Evolutionary conservation across 148 eudicot genomes (phyloP).

Genomic region (Vaccinium darrowii): DNA sequence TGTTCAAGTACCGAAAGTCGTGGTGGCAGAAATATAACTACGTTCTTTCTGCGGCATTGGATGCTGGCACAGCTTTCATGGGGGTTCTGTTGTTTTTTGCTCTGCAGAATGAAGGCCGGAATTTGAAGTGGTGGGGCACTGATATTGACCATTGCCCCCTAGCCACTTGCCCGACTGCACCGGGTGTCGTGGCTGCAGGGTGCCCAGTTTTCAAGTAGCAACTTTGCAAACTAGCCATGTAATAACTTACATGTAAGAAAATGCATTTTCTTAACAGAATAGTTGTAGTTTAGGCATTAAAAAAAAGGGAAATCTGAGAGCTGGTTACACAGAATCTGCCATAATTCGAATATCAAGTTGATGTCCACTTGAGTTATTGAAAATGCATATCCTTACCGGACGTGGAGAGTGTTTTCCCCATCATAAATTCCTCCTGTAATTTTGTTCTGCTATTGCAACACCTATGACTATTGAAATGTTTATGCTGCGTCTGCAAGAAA

Average conservation of each 20-base stretch:
- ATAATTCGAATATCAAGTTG: neutral
- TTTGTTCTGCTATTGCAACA: neutral
- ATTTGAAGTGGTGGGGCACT: slow-evolving; percentile 93
- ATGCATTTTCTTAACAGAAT: neutral
- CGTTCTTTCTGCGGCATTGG: slow-evolving; percentile 87
- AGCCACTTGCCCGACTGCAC: slow-evolving; percentile 90
- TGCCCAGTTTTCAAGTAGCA: slow-evolving; percentile 65
- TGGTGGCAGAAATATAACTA: slow-evolving; percentile 99
- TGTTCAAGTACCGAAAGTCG: slow-evolving; percentile 69
- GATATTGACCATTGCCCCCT: slow-evolving; percentile 85
- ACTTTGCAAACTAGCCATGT: too few species aligned
- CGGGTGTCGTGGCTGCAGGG: slow-evolving; percentile 61
- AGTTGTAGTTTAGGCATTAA: neutral
- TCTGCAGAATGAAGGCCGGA: slow-evolving; percentile 68
- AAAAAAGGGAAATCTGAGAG: neutral
- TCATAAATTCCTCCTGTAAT: neutral
- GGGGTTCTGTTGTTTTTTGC: slow-evolving; percentile 84
- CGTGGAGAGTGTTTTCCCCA: neutral
- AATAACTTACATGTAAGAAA: neutral
- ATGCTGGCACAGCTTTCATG: slow-evolving; percentile 99
- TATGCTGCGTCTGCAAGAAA: neutral
- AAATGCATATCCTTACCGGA: neutral
- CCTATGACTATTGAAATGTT: neutral
- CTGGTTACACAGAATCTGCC: neutral
- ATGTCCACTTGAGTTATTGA: neutral